Base-by-base conservation (phyloP, 805 yeast species). In the Wickerhamomyces tratensis region DNA sequence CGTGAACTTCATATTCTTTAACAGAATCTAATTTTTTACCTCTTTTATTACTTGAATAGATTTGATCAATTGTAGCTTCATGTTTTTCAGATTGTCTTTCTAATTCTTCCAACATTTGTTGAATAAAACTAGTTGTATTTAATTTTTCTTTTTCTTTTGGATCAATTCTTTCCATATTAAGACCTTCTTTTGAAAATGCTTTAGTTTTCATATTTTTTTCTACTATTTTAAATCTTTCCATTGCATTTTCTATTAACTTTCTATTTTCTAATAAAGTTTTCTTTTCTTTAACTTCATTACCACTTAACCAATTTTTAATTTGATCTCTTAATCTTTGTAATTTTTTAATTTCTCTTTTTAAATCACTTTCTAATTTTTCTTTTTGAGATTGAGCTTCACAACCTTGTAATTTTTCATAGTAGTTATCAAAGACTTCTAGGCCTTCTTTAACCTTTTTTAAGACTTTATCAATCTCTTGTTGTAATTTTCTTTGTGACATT, bases 211-310 rank as follows among this genome's bases (percentile, higher is more conserved):
- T 82, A 49, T 82, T 78, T 64, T 88, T 86, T 63, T 91, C 98
- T 52, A 91, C 86, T 43, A 87, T 91, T 61, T 93, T 93, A 66
- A 91, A 93, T 53, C 88, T 76, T 63, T 91, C 98, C 98, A 91
- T 91, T 47, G 93, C 93, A 49, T 68, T 67, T 54, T 77, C 82
- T 49, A 84, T 84, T 41, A 77, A 57, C 52, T 72, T 68, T 47
- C 93, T 70, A 56, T 88, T 84, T 54, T 91, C 97, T 44, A 82
- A 69, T 49, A 86, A 67, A 13, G 79, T 74, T 54, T 83, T 85
- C 59, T 87, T 93, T 54, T 91, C 95, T 60, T 94, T 88, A 39
- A 89, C 88, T 48, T 89, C 95, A 52, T 82, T 85, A 51, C 91
- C 89, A 37, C 91, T 78, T 59, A 88, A 66, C 98, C 98, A 91